Evolutionary conservation across 2,329 filamentous ascomycete genomes (phyloP).

Genomic region (Xylaria digitata): DNA sequence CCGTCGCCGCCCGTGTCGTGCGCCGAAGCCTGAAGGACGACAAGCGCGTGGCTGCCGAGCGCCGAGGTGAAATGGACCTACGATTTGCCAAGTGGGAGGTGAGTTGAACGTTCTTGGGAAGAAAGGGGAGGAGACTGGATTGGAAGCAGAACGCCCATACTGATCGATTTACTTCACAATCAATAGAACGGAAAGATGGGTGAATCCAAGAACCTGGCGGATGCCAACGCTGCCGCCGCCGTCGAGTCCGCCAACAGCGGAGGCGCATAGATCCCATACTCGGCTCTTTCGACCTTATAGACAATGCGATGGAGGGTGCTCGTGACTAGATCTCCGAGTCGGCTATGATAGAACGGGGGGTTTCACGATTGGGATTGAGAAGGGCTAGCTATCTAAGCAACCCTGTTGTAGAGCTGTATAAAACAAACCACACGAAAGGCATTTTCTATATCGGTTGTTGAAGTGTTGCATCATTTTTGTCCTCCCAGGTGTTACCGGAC

Average conservation of each 20-base stretch:
- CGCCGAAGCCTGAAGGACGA: slow-evolving; percentile 98
- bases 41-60: slow-evolving; percentile 86
- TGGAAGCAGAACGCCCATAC: slow-evolving; percentile 41
- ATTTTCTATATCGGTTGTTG: slow-evolving; percentile 30
- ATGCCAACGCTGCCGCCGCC: slow-evolving; percentile 61
- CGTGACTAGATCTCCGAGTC: slow-evolving; percentile 25
- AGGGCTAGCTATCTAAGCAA: slow-evolving; percentile 31
- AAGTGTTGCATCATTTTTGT: slow-evolving; percentile 16
- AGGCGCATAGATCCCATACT: slow-evolving; percentile 47
- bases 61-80: slow-evolving; percentile 88
- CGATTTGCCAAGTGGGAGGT: slow-evolving; percentile 97
- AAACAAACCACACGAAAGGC: slow-evolving; percentile 41
- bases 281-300: slow-evolving; percentile 27
- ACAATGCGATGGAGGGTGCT: slow-evolving; percentile 32
- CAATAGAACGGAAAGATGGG: slow-evolving; percentile 94
- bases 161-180: slow-evolving; percentile 52
- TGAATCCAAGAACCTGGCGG: slow-evolving; percentile 78
- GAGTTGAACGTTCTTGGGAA: slow-evolving; percentile 54
- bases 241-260: slow-evolving; percentile 52
- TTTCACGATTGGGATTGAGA: slow-evolving; percentile 21
- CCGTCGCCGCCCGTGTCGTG: slow-evolving; percentile 92
- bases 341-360: slow-evolving; percentile 39
- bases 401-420: slow-evolving; percentile 50
- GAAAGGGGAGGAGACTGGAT: slow-evolving; percentile 3
- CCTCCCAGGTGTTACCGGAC: neutral